Base-by-base conservation (phyloP, 257 asterid genomes). In the Sherardia arvensis region DNA sequence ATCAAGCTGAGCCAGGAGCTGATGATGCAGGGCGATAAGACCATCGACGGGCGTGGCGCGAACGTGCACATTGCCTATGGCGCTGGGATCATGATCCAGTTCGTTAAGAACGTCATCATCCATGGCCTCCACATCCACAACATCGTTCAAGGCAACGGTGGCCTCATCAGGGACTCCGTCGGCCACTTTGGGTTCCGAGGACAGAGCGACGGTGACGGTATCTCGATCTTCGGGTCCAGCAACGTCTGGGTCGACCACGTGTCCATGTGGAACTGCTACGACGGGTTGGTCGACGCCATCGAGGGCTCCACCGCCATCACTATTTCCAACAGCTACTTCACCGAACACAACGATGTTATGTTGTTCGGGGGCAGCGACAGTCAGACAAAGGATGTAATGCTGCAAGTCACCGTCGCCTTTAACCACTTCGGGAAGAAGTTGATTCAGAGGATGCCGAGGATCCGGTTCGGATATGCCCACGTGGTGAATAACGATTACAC, bases 401-500 rank as follows among this genome's bases (percentile, higher is more conserved):
- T 91, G 98, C 98, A 91, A 60, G 65, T 91, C 20, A 91, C 97
- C 0, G 86, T 90, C 0, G 97, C 95, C 0, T 90, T 84, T 70
- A 90, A 87, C 79, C 97, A 90, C 63, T 90, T 90, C 20, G 97
- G 97, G 0, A 91, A 91, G 76, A 78, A 95, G 45, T 66, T 91
- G 83, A 71, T 86, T 7, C 96, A 91, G 53, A 86, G 98, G 65
- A 91, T 91, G 98, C 98, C 98, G 0, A 74, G 95, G 64, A 81
- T 90, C 51, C 62, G 96, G 48, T 84, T 57, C 64, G 98, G 98
- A 0, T 91, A 71, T 67, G 65, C 88, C 70, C 98, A 91, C 7
- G 91, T 91, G 0, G 95, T 88, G 5, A 91, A 91, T 81, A 91
- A 91, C 8, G 98, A 91, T 69, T 91, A 91, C 70, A 91, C 96